These are phyloP conservation scores for Debaryomyces sp. DNA, from an alignment of 1,139 yeast genomes.

Conservation along the genomic window DNA sequence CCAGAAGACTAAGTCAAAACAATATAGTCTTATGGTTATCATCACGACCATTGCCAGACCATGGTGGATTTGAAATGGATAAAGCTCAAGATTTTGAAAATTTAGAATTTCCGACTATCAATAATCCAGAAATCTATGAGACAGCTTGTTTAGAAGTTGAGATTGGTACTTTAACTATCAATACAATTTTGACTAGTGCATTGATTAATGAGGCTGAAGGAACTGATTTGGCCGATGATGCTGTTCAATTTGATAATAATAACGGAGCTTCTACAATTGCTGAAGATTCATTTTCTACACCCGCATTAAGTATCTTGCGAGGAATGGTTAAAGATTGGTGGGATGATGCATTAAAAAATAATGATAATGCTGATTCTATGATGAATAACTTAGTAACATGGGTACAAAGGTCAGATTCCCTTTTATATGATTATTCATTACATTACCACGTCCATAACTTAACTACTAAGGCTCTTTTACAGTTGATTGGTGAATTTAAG, in stretches of 20 bases:
- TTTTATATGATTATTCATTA: conserved; percentile 73
- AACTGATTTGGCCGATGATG: conserved; percentile 67
- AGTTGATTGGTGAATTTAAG: conserved; percentile 77
- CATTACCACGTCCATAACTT: conserved; percentile 88
- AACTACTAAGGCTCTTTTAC: conserved; percentile 81
- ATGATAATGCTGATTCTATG: conserved; percentile 79
- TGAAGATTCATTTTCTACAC: conserved; percentile 77
- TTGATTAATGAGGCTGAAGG: conserved; percentile 91
- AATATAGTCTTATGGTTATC: conserved; percentile 95
- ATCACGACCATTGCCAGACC: conserved; percentile 75
- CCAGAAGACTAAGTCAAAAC: conserved; percentile 67
- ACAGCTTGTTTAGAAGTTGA: conserved; percentile 80
- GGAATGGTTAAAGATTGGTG: conserved; percentile 87
- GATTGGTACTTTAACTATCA: conserved; percentile 77
- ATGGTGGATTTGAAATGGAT: conserved; percentile 83
- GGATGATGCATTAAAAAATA: conserved; percentile 80
- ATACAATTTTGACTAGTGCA: conserved; percentile 83
- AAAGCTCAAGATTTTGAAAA: conserved; percentile 54
- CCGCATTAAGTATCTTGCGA: conserved; percentile 72
- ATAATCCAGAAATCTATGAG: conserved; percentile 79
- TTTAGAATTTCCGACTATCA: conserved; percentile 71
- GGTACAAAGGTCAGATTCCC: conserved; percentile 79
- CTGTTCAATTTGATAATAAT: conserved; percentile 39
- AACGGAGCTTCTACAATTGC: conserved; percentile 61
- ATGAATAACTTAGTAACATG: conserved; percentile 83